phyloP scores from a whole-genome alignment of 2,329 filamentous ascomycete genomes.

The Bipolaris cookei region DNA sequence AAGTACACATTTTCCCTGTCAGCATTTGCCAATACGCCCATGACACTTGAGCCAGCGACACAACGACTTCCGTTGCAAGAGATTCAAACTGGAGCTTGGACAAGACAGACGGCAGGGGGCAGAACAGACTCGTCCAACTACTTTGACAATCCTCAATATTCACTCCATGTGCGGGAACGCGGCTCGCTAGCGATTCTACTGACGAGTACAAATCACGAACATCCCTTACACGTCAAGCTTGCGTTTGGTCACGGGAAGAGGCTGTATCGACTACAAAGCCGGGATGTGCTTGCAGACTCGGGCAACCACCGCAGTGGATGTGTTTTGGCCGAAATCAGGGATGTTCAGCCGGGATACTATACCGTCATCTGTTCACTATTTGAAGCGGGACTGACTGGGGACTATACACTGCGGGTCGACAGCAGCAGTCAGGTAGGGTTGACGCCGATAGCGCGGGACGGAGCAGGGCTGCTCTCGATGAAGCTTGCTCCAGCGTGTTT shows the following conservation, averaged over 20 bases:
- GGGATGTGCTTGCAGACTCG: constrained; percentile 81
- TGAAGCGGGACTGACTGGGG: constrained; percentile 75
- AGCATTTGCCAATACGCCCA: constrained; percentile 71
- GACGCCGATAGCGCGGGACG: constrained; percentile 70
- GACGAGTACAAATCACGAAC: constrained; percentile 68
- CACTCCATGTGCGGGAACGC: constrained; percentile 62
- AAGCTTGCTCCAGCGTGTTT: constrained; percentile 63
- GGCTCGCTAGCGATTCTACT: constrained; percentile 76
- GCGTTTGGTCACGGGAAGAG: constrained; percentile 78
- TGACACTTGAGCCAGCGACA: constrained; percentile 67
- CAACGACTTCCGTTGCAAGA: constrained; percentile 65
- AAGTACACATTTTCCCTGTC: constrained; percentile 87
- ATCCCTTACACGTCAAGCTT: constrained; percentile 84
- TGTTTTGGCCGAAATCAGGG: constrained; percentile 68
- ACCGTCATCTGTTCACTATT: constrained; percentile 92
- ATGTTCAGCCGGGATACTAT: constrained; percentile 75
- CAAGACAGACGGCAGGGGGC: constrained; percentile 78
- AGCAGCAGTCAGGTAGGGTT: constrained; percentile 65
- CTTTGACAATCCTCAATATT: constrained; percentile 86
- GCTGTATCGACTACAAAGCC: constrained; percentile 70
- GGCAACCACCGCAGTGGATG: constrained; percentile 88
- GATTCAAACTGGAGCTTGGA: constrained; percentile 74
- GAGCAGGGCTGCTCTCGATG: constrained; percentile 74
- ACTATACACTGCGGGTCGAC: constrained; percentile 77
- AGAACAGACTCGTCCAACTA: constrained; percentile 79